These are phyloP conservation scores for Colletotrichum truncatum DNA, from an alignment of 2,329 filamentous ascomycete genomes.

Conservation along the genomic window DNA sequence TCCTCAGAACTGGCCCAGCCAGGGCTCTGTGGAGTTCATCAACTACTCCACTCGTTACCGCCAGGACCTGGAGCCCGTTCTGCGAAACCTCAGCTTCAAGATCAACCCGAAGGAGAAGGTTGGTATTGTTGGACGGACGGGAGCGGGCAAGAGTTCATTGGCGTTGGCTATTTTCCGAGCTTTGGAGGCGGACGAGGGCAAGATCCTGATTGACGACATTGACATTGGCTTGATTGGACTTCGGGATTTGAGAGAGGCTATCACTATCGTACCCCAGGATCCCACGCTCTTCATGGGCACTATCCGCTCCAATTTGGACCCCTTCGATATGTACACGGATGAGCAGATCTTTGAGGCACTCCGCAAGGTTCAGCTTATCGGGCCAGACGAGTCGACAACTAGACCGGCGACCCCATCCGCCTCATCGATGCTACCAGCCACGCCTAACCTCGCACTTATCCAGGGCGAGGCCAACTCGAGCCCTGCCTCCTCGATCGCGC, in stretches of 20 bases:
- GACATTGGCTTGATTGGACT: conserved; percentile 91
- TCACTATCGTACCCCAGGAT: conserved; percentile 98
- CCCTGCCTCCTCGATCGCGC: conserved; percentile 37
- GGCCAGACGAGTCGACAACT: conserved; percentile 58
- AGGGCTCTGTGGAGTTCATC: conserved; percentile 87
- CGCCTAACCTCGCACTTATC: conserved; percentile 19
- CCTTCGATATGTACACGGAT: conserved; percentile 88
- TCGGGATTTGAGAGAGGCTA: conserved; percentile 90
- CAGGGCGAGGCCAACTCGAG: conserved; percentile 21
- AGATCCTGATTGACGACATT: conserved; percentile 90
- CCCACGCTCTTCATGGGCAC: conserved; percentile 94
- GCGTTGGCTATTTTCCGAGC: conserved; percentile 93
- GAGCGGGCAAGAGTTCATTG: conserved; percentile 95
- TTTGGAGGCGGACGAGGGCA: conserved; percentile 88
- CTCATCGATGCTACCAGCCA: conserved; percentile 24
- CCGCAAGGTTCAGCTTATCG: conserved; percentile 88
- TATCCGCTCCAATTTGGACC: conserved; percentile 91
- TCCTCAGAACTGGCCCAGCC: conserved; percentile 81
- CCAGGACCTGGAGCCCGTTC: conserved; percentile 84
- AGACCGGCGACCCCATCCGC: conserved; percentile 36
- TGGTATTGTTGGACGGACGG: conserved; percentile 94
- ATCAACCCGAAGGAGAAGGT: conserved; percentile 91
- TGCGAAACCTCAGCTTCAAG: conserved; percentile 85
- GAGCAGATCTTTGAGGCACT: conserved; percentile 90
- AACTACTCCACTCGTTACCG: conserved; percentile 91